Conservation (phyloP, 495 filamentous ascomycete genomes). For the Sporormia fimetaria region DNA sequence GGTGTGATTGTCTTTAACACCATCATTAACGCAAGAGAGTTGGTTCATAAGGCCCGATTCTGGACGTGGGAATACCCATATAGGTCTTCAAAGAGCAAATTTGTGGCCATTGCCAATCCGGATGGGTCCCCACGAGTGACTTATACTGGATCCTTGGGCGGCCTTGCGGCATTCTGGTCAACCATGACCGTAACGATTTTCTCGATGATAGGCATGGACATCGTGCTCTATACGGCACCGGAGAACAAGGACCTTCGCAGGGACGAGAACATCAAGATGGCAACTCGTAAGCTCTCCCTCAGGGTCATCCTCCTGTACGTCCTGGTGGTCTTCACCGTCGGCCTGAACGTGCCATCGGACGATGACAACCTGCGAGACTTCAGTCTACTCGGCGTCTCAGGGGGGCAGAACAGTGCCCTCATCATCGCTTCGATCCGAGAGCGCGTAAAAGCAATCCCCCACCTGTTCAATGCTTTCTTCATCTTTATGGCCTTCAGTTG, state of each 20-base stretch:
- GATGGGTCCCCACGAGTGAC: constrained; percentile 1
- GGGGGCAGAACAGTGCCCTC: constrained; percentile 37
- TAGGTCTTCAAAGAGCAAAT: constrained; percentile 23
- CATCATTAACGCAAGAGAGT: constrained; percentile 3
- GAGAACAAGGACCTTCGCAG: constrained; percentile 36
- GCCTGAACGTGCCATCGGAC: constrained; percentile 36
- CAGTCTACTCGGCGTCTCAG: constrained; percentile 30
- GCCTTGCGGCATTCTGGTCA: constrained; percentile 32
- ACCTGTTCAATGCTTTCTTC: constrained; percentile 40
- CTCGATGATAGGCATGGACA: constrained; percentile 42
- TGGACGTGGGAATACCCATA: constrained; percentile 31
- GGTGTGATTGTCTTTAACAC: constrained; percentile 36
- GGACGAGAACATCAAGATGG: constrained; percentile 40
- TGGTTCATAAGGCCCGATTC: constrained; percentile 20
- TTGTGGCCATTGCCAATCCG: constrained; percentile 19
- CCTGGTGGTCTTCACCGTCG: constrained; percentile 33
- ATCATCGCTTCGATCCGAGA: constrained; percentile 37
- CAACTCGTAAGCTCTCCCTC: constrained; percentile 37
- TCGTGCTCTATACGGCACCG: constrained; percentile 35
- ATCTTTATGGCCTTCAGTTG: constrained; percentile 37
- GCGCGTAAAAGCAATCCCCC: constrained; percentile 32
- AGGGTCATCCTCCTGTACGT: constrained; percentile 37
- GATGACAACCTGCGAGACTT: constrained; percentile 27
- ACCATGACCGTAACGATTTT: constrained; percentile 37
- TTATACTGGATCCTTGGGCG: constrained; percentile 20